Percentiles rank a stretch among this genome's conserved stretches.
phyloP scores from a whole-genome alignment of 2,329 filamentous ascomycete species.

The Fusarium anthophilum region DNA sequence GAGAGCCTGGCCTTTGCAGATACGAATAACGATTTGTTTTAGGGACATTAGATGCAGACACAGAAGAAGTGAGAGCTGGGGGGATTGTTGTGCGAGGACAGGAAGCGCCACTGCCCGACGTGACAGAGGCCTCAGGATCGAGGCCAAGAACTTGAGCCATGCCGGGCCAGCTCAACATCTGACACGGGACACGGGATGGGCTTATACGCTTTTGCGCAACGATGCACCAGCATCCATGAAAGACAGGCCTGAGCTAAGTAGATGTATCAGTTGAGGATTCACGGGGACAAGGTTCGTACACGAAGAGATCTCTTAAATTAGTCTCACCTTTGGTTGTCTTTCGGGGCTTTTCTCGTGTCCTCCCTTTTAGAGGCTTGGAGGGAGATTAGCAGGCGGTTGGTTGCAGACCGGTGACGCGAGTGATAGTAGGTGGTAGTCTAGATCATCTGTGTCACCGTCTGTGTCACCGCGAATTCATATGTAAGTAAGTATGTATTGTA shows the following conservation, averaged over 20 bases:
- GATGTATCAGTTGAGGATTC: background rate
- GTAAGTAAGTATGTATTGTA: background rate
- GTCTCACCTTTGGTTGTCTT: slow-evolving; percentile 19
- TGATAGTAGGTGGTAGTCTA: background rate
- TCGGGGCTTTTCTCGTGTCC: slow-evolving; percentile 26
- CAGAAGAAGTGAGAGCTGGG: slow-evolving; percentile 14
- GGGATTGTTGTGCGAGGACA: slow-evolving; percentile 30
- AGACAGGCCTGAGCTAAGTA: slow-evolving; percentile 31
- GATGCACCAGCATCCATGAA: slow-evolving; percentile 40
- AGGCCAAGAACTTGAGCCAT: slow-evolving; percentile 39
- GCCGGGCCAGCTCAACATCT: slow-evolving; percentile 28
- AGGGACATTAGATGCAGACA: background rate
- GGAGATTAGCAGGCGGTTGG: slow-evolving; percentile 6
- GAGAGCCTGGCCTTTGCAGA: background rate
- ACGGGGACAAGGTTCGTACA: background rate
- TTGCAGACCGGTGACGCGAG: slow-evolving; percentile 12
- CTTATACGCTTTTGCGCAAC: slow-evolving; percentile 29
- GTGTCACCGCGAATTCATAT: slow-evolving; percentile 16
- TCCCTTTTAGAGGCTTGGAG: background rate
- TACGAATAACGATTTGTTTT: slow-evolving; percentile 5
- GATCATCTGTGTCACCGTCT: slow-evolving; percentile 11
- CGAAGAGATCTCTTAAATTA: background rate
- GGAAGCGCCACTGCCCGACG: slow-evolving; percentile 32
- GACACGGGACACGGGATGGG: slow-evolving; percentile 11
- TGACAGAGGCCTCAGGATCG: slow-evolving; percentile 34